A percentile compares a stretch with the other conserved stretches of the same genome.
Evolutionary conservation across 371 early-diverging fungal species (phyloP).

Genomic region (Zopfochytrium polystomum): DNA sequence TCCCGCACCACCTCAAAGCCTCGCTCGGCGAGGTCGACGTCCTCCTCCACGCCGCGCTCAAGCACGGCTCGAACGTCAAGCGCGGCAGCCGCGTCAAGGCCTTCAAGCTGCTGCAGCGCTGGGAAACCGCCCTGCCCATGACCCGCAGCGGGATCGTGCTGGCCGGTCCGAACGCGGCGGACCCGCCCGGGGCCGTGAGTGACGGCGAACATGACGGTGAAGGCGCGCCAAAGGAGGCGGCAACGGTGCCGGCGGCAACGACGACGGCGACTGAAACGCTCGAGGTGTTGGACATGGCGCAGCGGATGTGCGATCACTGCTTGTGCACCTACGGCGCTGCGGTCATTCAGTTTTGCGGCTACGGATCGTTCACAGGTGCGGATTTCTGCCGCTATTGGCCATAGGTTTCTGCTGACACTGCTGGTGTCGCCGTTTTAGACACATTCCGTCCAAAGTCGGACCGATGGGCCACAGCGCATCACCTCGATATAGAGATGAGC

Average conservation of each 20-base stretch:
- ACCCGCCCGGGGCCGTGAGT: no score
- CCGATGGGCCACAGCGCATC: constrained; percentile 31
- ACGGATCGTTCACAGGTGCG: constrained; percentile 6
- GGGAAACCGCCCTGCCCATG: constrained; percentile 24
- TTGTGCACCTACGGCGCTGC: constrained; percentile 30
- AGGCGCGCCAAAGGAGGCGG: no score
- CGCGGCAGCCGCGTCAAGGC: no score
- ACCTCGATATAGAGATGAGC: constrained; percentile 27
- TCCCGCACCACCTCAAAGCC: no score
- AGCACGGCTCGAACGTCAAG: no score
- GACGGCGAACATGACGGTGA: no score
- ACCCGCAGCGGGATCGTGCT: constrained; percentile 22
- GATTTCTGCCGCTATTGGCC: not conserved
- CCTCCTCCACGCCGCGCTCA: no score
- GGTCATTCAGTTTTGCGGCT: constrained; percentile 29
- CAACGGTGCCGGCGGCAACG: no score
- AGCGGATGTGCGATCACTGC: constrained; percentile 26
- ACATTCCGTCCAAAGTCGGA: constrained; percentile 25
- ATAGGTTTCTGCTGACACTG: not conserved
- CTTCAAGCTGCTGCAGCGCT: constrained; percentile 15
- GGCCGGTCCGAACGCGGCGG: constrained; percentile 2
- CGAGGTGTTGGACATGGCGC: constrained; percentile 12
- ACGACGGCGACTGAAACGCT: no score
- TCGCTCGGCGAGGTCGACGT: no score
- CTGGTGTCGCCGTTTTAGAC: constrained; percentile 9